phyloP scores from a whole-genome alignment of 2,329 filamentous ascomycete genomes.

The Ceratocystis cacaofunesta region DNA sequence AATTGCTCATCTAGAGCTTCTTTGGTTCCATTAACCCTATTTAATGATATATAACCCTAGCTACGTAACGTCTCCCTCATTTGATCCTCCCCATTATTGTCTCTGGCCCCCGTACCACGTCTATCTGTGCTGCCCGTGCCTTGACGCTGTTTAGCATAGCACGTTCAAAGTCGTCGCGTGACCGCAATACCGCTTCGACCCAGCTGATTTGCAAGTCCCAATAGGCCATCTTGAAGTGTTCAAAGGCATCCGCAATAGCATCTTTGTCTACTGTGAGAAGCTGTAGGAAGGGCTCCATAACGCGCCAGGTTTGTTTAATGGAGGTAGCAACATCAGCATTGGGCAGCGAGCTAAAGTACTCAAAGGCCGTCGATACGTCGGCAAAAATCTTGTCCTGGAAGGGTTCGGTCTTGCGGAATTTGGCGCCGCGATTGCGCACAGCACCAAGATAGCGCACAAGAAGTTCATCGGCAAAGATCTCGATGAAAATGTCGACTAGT shows the following conservation, averaged over 20 bases:
- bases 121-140: constrained; percentile 70
- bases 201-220: constrained; percentile 92
- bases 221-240: constrained; percentile 67
- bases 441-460: constrained; percentile 70
- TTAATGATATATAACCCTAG: constrained; percentile 3
- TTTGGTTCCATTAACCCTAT: not conserved
- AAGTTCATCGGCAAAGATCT: constrained; percentile 84
- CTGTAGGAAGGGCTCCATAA: constrained; percentile 68
- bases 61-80: constrained; percentile 26
- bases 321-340: constrained; percentile 52
- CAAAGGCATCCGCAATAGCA: constrained; percentile 61
- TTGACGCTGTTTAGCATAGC: constrained; percentile 81
- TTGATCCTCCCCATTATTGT: constrained; percentile 93
- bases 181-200: constrained; percentile 82
- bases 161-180: constrained; percentile 85
- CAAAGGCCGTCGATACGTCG: constrained; percentile 79
- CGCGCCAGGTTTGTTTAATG: constrained; percentile 86
- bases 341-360: constrained; percentile 63
- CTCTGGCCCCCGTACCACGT: constrained; percentile 65
- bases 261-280: constrained; percentile 65
- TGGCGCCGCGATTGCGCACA: constrained; percentile 79
- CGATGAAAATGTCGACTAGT: constrained; percentile 78
- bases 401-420: constrained; percentile 73
- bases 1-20: not conserved
- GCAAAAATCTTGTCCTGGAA: constrained; percentile 89